Evolutionary conservation across 73 alveolate species (phyloP), one percentile per base, ranked within the genome.

Genomic region (Symbiodinium natans): DNA sequence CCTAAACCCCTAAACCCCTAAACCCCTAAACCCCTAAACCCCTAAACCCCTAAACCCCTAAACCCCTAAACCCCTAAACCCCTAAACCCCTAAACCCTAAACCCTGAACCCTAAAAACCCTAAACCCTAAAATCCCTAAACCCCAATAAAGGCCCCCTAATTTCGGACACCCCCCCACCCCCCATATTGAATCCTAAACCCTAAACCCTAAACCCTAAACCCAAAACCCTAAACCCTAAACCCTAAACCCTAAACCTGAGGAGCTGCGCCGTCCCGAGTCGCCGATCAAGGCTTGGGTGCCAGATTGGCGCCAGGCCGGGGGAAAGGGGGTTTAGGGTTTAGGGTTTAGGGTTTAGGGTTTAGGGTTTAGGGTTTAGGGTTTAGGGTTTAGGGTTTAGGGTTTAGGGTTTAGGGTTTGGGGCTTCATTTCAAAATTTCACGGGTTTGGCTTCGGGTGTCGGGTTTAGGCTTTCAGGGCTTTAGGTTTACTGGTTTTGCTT

Each of bases 271-370:
- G 75, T 27, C 75, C 75, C 6, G 75, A 56, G 36, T 56, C 75
- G 27, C 75, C 75, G 33, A 56, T 56, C 33, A 56, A 56, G 75
- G 75, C 75, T 56, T 56, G 75, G 75, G 75, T 56, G 75, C 75
- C 75, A 31, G 75, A 56, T 46, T 46, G 59, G 59, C 59, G 59
- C 59, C 59, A 46, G 34, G 75, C 31, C 10, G 75, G 75, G 31
- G 75, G 25, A 46, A 46, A 46, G 13, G 6, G 59, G 59, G 59
- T 46, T 46, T 46, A 46, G 59, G 59, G 59, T 13, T 46, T 46
- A 13, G 59, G 59, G 74, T 21, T 9, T 56, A 56, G 74, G 74
- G 74, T 56, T 56, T 19, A 56, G 74, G 77, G 77, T 3, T 59
- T 59, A 59, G 77, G 77, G 34, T 43, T 43, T 43, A 8, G 56